Evolutionary conservation across 305 asterid genomes (phyloP).

Genomic region (Solanum hybrid): DNA sequence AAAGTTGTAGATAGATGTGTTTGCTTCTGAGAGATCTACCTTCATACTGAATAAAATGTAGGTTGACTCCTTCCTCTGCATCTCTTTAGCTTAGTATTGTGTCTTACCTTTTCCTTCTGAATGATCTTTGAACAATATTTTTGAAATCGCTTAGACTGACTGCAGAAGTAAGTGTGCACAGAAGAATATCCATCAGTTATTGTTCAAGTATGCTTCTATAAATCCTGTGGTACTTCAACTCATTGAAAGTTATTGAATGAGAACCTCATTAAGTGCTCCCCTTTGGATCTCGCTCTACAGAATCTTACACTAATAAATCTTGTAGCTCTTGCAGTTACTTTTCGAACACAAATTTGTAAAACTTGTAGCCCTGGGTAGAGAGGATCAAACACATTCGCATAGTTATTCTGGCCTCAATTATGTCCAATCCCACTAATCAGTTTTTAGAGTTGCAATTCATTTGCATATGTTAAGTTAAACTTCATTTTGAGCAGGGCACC

Average conservation of each 20-base stretch:
- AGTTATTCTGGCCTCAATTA: neutral
- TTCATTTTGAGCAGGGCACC: conserved; percentile 18
- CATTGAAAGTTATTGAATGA: no score
- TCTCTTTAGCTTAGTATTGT: neutral
- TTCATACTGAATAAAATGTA: neutral
- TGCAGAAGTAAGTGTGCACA: neutral
- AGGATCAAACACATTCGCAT: neutral
- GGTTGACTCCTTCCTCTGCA: neutral
- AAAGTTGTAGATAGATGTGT: neutral
- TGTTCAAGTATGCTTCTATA: neutral
- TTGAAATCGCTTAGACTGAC: neutral
- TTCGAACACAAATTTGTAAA: neutral
- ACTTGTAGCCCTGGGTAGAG: neutral
- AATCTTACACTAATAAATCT: no score
- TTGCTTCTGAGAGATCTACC: neutral
- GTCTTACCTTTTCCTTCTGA: neutral
- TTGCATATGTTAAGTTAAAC: neutral
- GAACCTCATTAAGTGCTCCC: no score
- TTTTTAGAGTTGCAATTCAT: neutral
- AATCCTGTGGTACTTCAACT: no score
- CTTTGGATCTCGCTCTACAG: no score
- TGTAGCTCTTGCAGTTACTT: neutral
- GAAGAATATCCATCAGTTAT: neutral
- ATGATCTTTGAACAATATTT: neutral
- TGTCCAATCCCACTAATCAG: neutral